Evolutionary conservation across 805 yeast genomes (phyloP), one percentile per base, ranked within the genome.

Genomic region (Komagataella mondaviorum): DNA sequence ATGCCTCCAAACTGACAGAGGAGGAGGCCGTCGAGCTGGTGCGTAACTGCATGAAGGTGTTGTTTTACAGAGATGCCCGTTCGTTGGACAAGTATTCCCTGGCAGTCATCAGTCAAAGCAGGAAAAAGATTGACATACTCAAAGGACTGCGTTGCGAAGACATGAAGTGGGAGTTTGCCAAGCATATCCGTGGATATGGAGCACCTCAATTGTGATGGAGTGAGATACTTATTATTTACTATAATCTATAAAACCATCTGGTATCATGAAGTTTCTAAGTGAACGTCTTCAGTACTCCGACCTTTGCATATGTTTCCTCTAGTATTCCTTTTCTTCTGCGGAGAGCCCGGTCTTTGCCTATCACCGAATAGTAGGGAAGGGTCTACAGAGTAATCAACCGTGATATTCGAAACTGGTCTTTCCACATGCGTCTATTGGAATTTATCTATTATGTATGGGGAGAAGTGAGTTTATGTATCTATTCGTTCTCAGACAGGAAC

Each of bases 41-140:
- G 45, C 76, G 78, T 60, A 88, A 90, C 63, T 80, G 91, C 60
- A 89, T 93, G 97, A 88, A 87, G 68, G 96, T 93, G 14, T 75
- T 93, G 57, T 93, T 83, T 67, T 93, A 93, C 73, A 80, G 99
- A 67, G 99, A 93, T 65, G 98, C 97, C 2, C 81, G 99, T 62
- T 87, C 96, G 17, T 70, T 86, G 55, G 95, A 93, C 65, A 85
- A 83, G 62, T 93, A 85, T 68, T 76, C 91, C 0, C 64, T 91
- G 59, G 90, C 91, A 10, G 80, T 88, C 16, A 73, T 93, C 53
- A 83, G 81, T 51, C 77, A 79, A 53, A 78, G 77, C 47, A 74
- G 73, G 47, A 77, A 86, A 57, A 71, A 72, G 51, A 72, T 86
- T 57, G 87, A 85, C 58, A 55, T 64, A 50, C 56, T 54, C 50